Evolutionary conservation across 148 eudicot genomes (phyloP), one percentile per base, ranked within the genome.

Genomic region (Rhododendron williamsianum): DNA sequence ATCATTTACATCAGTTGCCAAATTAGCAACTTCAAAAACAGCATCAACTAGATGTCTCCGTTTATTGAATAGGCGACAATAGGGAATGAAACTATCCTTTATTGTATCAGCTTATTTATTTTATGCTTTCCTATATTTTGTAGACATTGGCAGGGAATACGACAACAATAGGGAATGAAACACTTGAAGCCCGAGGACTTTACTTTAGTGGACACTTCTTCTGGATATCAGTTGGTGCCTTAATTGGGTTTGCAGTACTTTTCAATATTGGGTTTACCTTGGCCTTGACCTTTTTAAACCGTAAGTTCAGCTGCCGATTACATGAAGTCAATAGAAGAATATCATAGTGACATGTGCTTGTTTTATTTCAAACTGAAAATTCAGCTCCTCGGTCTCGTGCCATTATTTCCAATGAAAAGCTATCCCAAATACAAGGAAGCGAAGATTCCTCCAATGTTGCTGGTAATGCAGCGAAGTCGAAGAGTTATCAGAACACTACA

Each of bases 161-260:
- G 56, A 92, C 97, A 65, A 92, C 97, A 58, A 82, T 95, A 36
- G 98, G 95, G 46, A 86, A 82, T 71, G 88, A 91, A 86, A 87
- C 92, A 82, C 98, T 94, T 74, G 91, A 89, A 80, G 71, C 87
- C 49, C 95, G 91, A 45, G 96, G 98, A 36, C 87, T 95, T 45
- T 82, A 89, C 77, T 94, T 90, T 72, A 88, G 84, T 65, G 94
- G 74, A 74, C 63, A 87, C 88, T 82, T 85, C 81, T 92, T 81
- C 74, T 96, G 98, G 98, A 79, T 93, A 77, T 94, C 96, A 30
- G 49, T 93, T 85, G 93, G 86, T 12, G 95, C 92, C 79, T 89
- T 96, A 85, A 67, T 93, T 81, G 96, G 95, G 63, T 89, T 93
- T 76, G 76, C 89, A 49, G 9, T 93, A 27, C 78, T 94, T 71